Base-by-base conservation (phyloP, 2,329 filamentous ascomycete genomes). In the Corinectria fuckeliana region DNA sequence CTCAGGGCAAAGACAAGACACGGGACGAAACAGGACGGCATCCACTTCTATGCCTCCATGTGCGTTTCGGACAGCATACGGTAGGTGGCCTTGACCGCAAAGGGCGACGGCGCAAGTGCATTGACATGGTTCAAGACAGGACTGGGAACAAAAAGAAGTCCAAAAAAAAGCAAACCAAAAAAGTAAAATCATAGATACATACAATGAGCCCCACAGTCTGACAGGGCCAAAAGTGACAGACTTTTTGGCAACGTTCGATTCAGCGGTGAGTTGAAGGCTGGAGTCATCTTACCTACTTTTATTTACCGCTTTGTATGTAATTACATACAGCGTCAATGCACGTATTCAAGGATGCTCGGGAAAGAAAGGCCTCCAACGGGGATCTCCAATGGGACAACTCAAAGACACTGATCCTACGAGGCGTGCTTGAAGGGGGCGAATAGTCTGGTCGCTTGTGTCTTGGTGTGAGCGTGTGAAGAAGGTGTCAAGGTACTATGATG, bases 121-220 rank as follows among this genome's bases (percentile, higher is more conserved):
- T 38, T 8, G 9, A 20, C 23, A 48, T 32, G 26, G 6, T 28
- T 39, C 38, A 36, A 26, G 25, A 36, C 3, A 42, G 18, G 26
- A 25, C 32, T 18, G 32, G 50, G 16, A 49, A 18, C n/a, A 55
- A 41, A 55, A 41, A 50, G 39, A 50, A 42, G 25, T n/a, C n/a
- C 41, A 50, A 25, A 56, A 50, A 28, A 26, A 39, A 20, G 41
- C n/a, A n/a, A n/a, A n/a, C n/a, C n/a, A 47, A 14, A 21, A 23
- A 56, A 42, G 41, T 50, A 36, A 56, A 50, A 50, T 50, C 53
- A 56, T 56, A 8, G 8, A 44, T 8, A 8, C 11, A 44, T 8
- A 18, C 21, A 38, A 16, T 36, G 14, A 21, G 44, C 44, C 52
- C 52, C 52, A 39, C 52, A 48, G 44, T n/a, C 36, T 45, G 44